phyloP scores from a whole-genome alignment of 345 rosid genomes.

The Eucalyptus cloeziana region DNA sequence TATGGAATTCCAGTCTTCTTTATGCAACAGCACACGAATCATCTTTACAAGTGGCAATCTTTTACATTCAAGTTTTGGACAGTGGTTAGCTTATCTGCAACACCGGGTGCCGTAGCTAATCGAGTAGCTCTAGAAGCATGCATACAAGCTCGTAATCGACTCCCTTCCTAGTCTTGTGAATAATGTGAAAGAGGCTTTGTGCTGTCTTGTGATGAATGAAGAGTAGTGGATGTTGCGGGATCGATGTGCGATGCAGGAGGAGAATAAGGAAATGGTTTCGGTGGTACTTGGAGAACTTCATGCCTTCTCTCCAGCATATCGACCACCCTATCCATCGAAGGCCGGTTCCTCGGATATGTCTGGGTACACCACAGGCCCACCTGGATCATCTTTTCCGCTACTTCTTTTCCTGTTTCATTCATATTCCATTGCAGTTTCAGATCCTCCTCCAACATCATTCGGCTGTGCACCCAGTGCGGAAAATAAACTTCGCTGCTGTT shows the following conservation, averaged over 20 bases:
- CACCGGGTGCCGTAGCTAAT: no score
- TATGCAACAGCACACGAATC: neutral
- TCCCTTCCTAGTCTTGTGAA: neutral
- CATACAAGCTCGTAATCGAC: no score
- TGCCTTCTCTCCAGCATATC: neutral
- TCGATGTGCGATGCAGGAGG: neutral
- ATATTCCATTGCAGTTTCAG: neutral
- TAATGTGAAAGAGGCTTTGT: neutral
- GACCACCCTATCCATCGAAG: neutral
- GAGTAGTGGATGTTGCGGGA: neutral
- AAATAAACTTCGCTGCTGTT: conserved; percentile 17
- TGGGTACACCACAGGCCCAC: conserved; percentile 22
- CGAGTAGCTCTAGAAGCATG: no score
- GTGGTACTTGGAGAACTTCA: neutral
- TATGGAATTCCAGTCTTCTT: neutral
- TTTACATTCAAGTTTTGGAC: neutral
- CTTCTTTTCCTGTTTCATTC: neutral
- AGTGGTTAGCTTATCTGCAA: neutral
- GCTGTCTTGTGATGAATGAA: neutral
- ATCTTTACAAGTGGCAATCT: neutral
- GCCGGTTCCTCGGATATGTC: neutral
- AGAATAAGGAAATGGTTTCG: neutral
- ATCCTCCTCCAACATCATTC: neutral
- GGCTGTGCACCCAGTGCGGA: conserved; percentile 10
- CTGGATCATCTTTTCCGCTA: conserved; percentile 4